Conservation (phyloP, 345 rosid species). For the Brassica cretica region DNA sequence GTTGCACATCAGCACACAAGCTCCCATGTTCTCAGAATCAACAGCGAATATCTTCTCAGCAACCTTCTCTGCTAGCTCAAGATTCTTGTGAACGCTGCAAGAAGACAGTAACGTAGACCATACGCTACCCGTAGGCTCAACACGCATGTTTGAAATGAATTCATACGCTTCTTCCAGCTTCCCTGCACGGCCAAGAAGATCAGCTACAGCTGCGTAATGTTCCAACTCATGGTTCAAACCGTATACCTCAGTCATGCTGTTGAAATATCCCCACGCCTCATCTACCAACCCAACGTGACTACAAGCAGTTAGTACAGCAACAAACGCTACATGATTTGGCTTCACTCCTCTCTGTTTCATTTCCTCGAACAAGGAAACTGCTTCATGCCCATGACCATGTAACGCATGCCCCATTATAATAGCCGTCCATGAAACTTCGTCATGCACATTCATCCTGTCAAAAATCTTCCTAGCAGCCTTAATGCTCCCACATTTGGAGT, state of each 20-base stretch:
- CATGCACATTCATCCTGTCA: slow-evolving; percentile 59
- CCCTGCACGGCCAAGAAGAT: slow-evolving; percentile 89
- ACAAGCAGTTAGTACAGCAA: slow-evolving; percentile 84
- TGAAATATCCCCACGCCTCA: slow-evolving; percentile 63
- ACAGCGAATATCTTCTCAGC: slow-evolving; percentile 52
- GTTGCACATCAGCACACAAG: slow-evolving; percentile 72
- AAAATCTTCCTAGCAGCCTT: slow-evolving; percentile 61
- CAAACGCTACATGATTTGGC: slow-evolving; percentile 66
- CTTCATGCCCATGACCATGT: slow-evolving; percentile 71
- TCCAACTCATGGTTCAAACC: slow-evolving; percentile 67
- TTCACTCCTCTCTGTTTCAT: slow-evolving; percentile 70
- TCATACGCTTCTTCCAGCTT: slow-evolving; percentile 76
- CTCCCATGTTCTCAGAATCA: slow-evolving; percentile 72
- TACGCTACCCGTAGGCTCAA: slow-evolving; percentile 55
- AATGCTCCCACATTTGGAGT: slow-evolving; percentile 84
- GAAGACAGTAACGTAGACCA: slow-evolving; percentile 73
- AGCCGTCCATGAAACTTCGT: slow-evolving; percentile 88
- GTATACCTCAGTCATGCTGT: slow-evolving; percentile 55
- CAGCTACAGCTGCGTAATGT: slow-evolving; percentile 83
- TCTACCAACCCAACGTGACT: slow-evolving; percentile 77
- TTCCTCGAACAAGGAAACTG: slow-evolving; percentile 63
- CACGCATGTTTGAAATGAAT: slow-evolving; percentile 53
- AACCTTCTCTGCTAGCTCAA: slow-evolving; percentile 72
- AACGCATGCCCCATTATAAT: slow-evolving; percentile 82
- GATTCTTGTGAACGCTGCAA: slow-evolving; percentile 73